Conservation (phyloP, 441 rosid genomes). For the Omphalea diandra region DNA sequence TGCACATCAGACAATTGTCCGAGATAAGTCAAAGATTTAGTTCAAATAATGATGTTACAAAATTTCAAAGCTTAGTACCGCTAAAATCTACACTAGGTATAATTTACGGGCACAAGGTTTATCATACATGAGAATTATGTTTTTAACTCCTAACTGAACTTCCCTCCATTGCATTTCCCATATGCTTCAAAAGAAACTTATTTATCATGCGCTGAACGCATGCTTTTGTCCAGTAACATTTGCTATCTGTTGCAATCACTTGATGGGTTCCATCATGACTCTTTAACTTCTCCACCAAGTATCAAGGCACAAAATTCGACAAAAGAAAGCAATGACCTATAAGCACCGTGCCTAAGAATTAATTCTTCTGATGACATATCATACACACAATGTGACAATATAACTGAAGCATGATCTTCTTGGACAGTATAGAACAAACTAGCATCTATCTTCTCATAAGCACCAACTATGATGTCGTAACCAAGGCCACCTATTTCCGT, state of each 20-base stretch:
- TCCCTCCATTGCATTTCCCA: conserved; percentile 68
- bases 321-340: conserved; percentile 64
- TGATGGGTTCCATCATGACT: conserved; percentile 30
- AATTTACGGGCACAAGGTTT: not conserved
- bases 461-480: conserved; percentile 62
- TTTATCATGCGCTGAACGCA: conserved; percentile 49
- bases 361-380: conserved; percentile 78
- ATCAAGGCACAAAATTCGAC: conserved; percentile 66
- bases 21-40: not conserved
- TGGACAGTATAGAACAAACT: conserved; percentile 48
- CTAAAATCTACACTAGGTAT: not conserved
- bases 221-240: conserved; percentile 54
- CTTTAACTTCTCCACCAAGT: conserved; percentile 40
- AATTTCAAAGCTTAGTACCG: not conserved
- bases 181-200: conserved; percentile 68
- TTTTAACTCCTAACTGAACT: conserved; percentile 61
- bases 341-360: conserved; percentile 79
- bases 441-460: conserved; percentile 64
- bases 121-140: conserved; percentile 13
- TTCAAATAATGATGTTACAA: conserved; percentile 8
- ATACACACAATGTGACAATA: conserved; percentile 79
- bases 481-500: conserved; percentile 82
- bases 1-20: not conserved
- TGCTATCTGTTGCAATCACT: conserved; percentile 33
- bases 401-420: conserved; percentile 58